Percentiles rank a stretch among this genome's conserved stretches.
phyloP scores from a whole-genome alignment of 2,329 filamentous ascomycete species.

The Cyphellophora attinorum region DNA sequence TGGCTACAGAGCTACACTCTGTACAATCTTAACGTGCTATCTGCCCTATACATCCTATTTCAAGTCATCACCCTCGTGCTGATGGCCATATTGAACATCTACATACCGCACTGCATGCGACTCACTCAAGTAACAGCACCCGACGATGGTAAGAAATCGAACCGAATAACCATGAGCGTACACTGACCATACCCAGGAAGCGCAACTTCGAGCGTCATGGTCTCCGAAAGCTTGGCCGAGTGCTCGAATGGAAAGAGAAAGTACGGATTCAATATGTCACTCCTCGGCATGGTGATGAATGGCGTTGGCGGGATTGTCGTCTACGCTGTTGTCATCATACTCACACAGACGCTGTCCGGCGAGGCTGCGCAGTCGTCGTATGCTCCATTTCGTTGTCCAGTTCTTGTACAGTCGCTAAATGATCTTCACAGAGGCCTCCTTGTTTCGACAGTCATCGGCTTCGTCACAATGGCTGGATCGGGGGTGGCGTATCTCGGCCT shows the following conservation, averaged over 20 bases:
- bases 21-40: neutral
- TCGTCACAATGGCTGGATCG: conserved; percentile 1
- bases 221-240: too few species aligned
- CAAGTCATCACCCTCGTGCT: conserved; percentile 2
- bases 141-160: neutral
- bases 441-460: conserved; percentile 3
- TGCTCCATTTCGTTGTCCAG: neutral
- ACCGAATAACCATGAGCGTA: too few species aligned
- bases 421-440: conserved; percentile 1
- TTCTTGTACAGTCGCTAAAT: neutral
- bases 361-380: conserved; percentile 1
- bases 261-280: conserved; percentile 4
- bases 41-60: conserved; percentile 2
- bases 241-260: neutral
- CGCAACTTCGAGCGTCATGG: too few species aligned
- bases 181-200: too few species aligned
- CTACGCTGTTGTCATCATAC: conserved; percentile 2
- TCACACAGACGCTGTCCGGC: conserved; percentile 1
- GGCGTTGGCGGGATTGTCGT: neutral
- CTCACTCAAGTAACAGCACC: neutral
- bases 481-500: conserved; percentile 2
- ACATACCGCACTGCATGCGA: conserved; percentile 6
- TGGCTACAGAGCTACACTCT: conserved; percentile 2
- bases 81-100: conserved; percentile 4
- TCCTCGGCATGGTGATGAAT: conserved; percentile 1